phyloP scores from a whole-genome alignment of 768 basidiomycete genomes.

The Termitomyces sp. region DNA sequence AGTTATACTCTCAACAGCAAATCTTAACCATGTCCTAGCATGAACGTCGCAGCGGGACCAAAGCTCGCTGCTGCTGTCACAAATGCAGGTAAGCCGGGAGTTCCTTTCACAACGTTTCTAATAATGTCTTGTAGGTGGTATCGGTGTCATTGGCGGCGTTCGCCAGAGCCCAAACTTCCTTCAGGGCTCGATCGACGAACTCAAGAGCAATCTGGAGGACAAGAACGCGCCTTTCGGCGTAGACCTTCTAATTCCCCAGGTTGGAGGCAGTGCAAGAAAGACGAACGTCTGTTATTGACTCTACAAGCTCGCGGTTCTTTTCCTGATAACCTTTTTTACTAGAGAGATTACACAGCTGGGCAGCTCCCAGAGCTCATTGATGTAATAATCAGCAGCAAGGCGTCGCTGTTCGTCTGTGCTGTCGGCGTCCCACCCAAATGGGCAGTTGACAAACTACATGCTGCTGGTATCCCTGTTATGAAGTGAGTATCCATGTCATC shows the following conservation, averaged over 20 bases:
- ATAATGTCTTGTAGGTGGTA: slow-evolving; percentile 42
- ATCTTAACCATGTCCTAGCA: slow-evolving; percentile 31
- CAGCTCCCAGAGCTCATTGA: slow-evolving; percentile 74
- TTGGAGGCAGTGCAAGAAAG: slow-evolving; percentile 78
- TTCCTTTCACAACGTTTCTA: background rate
- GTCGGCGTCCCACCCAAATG: slow-evolving; percentile 82
- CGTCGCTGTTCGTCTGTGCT: slow-evolving; percentile 77
- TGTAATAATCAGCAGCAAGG: slow-evolving; percentile 68
- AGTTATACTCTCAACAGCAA: background rate
- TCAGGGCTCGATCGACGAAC: slow-evolving; percentile 57
- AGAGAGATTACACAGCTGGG: slow-evolving; percentile 68
- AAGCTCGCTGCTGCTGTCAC: slow-evolving; percentile 85
- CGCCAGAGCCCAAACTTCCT: slow-evolving; percentile 70
- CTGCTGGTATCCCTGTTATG: slow-evolving; percentile 77
- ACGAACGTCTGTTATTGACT: slow-evolving; percentile 48
- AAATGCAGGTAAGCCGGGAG: slow-evolving; percentile 55
- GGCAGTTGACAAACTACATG: slow-evolving; percentile 76
- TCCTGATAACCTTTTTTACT: background rate
- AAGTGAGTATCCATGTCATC: slow-evolving; percentile 47
- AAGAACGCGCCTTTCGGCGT: slow-evolving; percentile 76
- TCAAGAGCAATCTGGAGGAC: slow-evolving; percentile 72
- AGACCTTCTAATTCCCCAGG: slow-evolving; percentile 77
- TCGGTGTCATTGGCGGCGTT: slow-evolving; percentile 85
- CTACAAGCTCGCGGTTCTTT: background rate
- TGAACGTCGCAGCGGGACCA: slow-evolving; percentile 86